A percentile compares a stretch with the other conserved stretches of the same genome.
Evolutionary conservation across 345 rosid species (phyloP).

Genomic region (Hibiscus mutabilis): DNA sequence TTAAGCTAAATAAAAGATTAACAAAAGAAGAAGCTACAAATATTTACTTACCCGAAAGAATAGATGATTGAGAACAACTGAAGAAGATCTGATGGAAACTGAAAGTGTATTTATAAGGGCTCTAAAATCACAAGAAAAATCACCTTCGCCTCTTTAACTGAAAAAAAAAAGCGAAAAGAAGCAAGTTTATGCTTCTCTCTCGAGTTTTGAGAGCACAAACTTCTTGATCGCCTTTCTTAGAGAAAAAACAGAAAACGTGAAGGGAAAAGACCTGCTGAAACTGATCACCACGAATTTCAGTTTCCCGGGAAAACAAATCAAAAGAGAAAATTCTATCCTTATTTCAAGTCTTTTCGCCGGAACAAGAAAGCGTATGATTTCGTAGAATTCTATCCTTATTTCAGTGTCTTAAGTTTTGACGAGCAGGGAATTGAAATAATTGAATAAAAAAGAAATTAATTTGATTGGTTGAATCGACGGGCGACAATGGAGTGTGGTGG

Average conservation of each 20-base stretch:
- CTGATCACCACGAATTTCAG: not conserved
- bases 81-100: conserved; percentile 16
- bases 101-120: not conserved
- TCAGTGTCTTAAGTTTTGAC: too few relatives aligned
- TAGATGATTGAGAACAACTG: conserved; percentile 4
- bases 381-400: not conserved
- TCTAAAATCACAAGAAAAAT: conserved; percentile 24
- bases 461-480: not conserved
- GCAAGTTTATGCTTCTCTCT: not conserved
- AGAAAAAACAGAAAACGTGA: not conserved
- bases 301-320: not conserved
- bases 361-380: not conserved
- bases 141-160: conserved; percentile 1
- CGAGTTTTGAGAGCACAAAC: conserved; percentile 1
- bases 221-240: conserved; percentile 20
- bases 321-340: not conserved
- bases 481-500: not conserved
- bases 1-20: not conserved
- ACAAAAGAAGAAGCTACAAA: not conserved
- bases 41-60: conserved; percentile 22
- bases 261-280: not conserved
- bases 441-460: not conserved
- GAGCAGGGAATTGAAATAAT: too few relatives aligned
- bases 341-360: not conserved
- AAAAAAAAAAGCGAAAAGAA: not conserved